These are phyloP conservation scores for Diaporthe vaccinii DNA, from an alignment of 2,329 filamentous ascomycete genomes.

Conservation along the genomic window DNA sequence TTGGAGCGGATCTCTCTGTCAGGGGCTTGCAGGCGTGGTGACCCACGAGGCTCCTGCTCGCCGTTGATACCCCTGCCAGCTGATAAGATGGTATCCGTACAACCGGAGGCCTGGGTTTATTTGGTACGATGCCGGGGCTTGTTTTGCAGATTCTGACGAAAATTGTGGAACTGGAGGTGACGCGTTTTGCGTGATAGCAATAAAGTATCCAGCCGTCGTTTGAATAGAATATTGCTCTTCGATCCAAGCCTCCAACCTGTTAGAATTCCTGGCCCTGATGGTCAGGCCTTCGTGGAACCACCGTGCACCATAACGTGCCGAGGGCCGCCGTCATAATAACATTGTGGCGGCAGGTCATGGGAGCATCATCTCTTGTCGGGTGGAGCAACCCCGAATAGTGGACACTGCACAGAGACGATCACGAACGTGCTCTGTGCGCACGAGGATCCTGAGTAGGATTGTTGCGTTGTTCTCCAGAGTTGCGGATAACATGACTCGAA, in stretches of 20 bases:
- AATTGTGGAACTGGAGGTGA: background rate
- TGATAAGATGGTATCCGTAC: slow-evolving; percentile 9
- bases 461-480: background rate
- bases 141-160: slow-evolving; percentile 9
- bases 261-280: background rate
- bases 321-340: background rate
- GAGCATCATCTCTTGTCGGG: slow-evolving; percentile 1
- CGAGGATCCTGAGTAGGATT: slow-evolving; percentile 8
- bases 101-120: background rate
- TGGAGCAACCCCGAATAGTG: background rate
- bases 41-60: slow-evolving; percentile 2
- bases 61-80: slow-evolving; percentile 1
- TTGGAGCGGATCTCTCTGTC: slow-evolving; percentile 16
- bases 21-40: slow-evolving; percentile 29
- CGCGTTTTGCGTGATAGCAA: background rate
- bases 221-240: background rate
- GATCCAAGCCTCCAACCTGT: background rate
- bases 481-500: slow-evolving; percentile 12
- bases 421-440: slow-evolving; percentile 19
- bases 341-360: background rate
- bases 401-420: background rate
- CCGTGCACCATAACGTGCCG: background rate
- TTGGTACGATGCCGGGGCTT: background rate
- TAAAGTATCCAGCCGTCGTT: background rate
- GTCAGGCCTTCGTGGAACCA: background rate